Evolutionary conservation across 176 grass and related monocot genomes (phyloP), one percentile per base, ranked within the genome.

Genomic region (Bothriochloa decipiens): DNA sequence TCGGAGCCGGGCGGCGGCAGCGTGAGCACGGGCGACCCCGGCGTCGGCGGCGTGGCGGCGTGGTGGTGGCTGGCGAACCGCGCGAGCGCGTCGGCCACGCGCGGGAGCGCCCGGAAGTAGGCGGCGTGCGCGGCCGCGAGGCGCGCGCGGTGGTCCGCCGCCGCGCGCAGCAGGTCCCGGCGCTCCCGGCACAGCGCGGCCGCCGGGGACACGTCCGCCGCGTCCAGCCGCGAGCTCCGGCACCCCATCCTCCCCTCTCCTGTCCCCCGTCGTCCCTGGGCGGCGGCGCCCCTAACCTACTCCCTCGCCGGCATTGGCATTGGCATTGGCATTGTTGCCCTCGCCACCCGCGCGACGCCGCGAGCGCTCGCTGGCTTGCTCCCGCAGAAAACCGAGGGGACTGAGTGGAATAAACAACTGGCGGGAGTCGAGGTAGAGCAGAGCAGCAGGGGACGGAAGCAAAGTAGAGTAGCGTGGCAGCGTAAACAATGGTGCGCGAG

Each of bases 161-260:
- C 94, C 0, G 74, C 92, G 22, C 74, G 74, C 61, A 97, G 88
- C 73, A 97, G 90, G 87, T 94, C 90, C 17, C 88, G 80, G 22
- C 95, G 92, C 80, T 97, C 95, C 35, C 95, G 81, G 77, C 95
- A 97, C 68, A 97, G 86, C 87, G 74, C 87, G 28, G 91, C 82
- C 62, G 84, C 85, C 0, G 88, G 92, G 57, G 92, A 74, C 58
- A 77, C 76, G 29, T 92, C 92, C 25, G 73, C 75, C 55, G 86
- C 84, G 64, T 97, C 95, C 35, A 83, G 86, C 79, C 93, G 89
- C 81, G 95, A 97, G 90, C 84, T 91, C 95, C 82, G 70, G 87
- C 90, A 94, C 41, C 92, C 95, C 92, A 92, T 97, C 80, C 14
- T 4, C 14, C 45, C 53, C 32, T 1, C 2, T 10, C 35, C 37